These are phyloP conservation scores for Cladosporium austrohemisphaericum DNA, from an alignment of 2,329 filamentous ascomycete genomes.

Conservation along the genomic window DNA sequence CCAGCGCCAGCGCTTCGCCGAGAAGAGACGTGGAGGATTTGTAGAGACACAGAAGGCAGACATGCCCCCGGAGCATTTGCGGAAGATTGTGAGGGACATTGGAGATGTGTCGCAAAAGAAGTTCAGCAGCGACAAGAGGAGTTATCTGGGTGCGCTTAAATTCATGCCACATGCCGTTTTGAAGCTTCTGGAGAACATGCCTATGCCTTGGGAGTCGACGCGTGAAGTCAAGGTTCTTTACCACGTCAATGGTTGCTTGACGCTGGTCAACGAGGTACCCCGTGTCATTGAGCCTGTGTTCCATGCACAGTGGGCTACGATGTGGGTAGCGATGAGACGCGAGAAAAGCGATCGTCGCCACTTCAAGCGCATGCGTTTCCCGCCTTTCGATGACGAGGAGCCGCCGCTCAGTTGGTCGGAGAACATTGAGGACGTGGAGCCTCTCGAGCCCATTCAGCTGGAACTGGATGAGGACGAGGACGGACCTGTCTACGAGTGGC, in stretches of 20 bases:
- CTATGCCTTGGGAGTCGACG: slow-evolving; percentile 98
- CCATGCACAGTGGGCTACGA: slow-evolving; percentile 97
- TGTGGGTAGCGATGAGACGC: slow-evolving; percentile 98
- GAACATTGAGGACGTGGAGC: slow-evolving; percentile 97
- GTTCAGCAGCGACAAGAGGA: slow-evolving; percentile 97
- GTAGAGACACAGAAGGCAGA: slow-evolving; percentile 98
- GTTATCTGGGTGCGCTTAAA: slow-evolving; percentile 93
- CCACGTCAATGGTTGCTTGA: slow-evolving; percentile 96
- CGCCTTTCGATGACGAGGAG: slow-evolving; percentile 97
- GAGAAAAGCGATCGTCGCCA: slow-evolving; percentile 94
- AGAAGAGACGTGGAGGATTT: slow-evolving; percentile 94
- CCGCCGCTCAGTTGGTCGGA: slow-evolving; percentile 97
- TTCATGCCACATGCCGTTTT: slow-evolving; percentile 99
- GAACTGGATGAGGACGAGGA: slow-evolving; percentile 95
- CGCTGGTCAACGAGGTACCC: slow-evolving; percentile 92
- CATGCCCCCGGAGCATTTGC: slow-evolving; percentile 96
- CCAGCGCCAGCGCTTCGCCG: slow-evolving; percentile 88
- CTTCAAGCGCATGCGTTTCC: slow-evolving; percentile 99
- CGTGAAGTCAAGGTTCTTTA: slow-evolving; percentile 97
- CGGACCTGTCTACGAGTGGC: slow-evolving; percentile 87
- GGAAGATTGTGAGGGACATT: slow-evolving; percentile 97
- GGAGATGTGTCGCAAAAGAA: slow-evolving; percentile 99
- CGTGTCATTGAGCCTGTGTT: slow-evolving; percentile 97
- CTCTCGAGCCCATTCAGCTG: slow-evolving; percentile 96
- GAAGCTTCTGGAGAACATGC: slow-evolving; percentile 98